Evolutionary conservation across 164 flowering plant genomes (phyloP).

Genomic region (Malania oleifera): DNA sequence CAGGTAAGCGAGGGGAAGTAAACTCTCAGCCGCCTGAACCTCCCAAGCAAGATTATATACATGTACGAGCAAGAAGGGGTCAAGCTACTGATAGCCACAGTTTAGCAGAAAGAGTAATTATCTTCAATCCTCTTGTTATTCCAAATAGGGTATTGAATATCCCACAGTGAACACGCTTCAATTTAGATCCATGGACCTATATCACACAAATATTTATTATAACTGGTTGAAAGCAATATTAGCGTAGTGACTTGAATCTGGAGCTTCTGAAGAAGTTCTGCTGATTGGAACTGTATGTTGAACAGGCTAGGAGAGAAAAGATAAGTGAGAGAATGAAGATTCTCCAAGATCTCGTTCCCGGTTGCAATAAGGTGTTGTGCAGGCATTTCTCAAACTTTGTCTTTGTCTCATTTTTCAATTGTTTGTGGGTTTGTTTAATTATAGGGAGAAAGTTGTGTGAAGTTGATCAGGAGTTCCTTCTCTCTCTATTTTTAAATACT

Average conservation of each 20-base stretch:
- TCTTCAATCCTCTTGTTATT: constrained; percentile 1
- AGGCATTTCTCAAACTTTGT: not conserved
- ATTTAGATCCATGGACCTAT: no score
- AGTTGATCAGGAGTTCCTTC: no score
- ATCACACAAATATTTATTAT: no score
- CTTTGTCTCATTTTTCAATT: no score
- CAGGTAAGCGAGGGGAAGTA: constrained; percentile 34
- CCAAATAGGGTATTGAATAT: not conserved
- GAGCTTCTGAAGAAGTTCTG: not conserved
- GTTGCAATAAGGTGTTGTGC: constrained; percentile 63
- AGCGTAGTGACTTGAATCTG: not conserved
- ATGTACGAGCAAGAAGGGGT: constrained; percentile 81
- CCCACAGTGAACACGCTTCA: no score
- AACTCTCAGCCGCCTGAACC: constrained; percentile 37
- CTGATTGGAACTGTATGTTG: constrained; percentile 11
- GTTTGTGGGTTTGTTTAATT: no score
- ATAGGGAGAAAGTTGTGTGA: no score
- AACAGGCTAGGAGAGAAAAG: constrained; percentile 85
- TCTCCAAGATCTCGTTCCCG: constrained; percentile 84
- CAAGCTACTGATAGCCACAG: constrained; percentile 95
- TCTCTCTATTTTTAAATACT: no score
- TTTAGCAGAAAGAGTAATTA: constrained; percentile 70
- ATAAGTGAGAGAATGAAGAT: constrained; percentile 81
- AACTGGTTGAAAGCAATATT: not conserved
- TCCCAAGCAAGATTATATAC: constrained; percentile 67